Conservation (phyloP, 805 yeast species). For the Metschnikowia picachoensis region DNA sequence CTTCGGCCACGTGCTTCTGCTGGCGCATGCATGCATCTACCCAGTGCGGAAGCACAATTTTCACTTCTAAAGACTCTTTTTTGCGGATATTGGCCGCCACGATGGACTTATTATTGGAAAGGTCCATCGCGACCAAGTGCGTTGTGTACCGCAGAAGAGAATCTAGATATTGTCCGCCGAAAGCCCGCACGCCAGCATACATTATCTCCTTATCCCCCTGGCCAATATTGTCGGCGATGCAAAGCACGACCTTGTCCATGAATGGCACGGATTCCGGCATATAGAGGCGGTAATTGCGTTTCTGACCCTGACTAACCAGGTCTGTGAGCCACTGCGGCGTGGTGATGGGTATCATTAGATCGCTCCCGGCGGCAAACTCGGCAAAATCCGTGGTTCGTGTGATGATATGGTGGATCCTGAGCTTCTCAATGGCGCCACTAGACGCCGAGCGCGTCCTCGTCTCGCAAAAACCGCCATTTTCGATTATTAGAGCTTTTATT, state of each 20-base stretch:
- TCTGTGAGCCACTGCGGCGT: conserved; percentile 57
- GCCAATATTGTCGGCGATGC: conserved; percentile 54
- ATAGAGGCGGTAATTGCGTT: conserved; percentile 50
- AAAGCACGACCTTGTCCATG: conserved; percentile 57
- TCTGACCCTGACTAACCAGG: conserved; percentile 26
- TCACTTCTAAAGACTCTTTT: conserved; percentile 38
- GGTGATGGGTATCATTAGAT: conserved; percentile 62
- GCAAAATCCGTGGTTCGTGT: conserved; percentile 50
- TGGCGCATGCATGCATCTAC: conserved; percentile 62
- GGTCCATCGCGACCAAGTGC: conserved; percentile 62
- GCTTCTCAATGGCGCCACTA: not conserved
- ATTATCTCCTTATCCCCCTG: conserved; percentile 63
- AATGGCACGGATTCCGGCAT: conserved; percentile 70
- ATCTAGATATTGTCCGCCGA: conserved; percentile 75
- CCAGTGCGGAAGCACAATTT: conserved; percentile 77
- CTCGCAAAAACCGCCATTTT: conserved; percentile 11
- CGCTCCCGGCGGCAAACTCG: conserved; percentile 44
- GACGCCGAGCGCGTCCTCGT: conserved; percentile 1
- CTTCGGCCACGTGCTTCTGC: conserved; percentile 48
- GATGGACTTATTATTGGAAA: conserved; percentile 53
- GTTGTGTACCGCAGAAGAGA: conserved; percentile 68
- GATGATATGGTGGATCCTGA: conserved; percentile 45
- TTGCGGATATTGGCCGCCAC: conserved; percentile 43
- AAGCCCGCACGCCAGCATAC: conserved; percentile 60
- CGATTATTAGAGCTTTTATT: conserved; percentile 2